Evolutionary conservation across 495 filamentous ascomycete species (phyloP), one percentile per base, ranked within the genome.

Genomic region (Glarea lozoyensis): DNA sequence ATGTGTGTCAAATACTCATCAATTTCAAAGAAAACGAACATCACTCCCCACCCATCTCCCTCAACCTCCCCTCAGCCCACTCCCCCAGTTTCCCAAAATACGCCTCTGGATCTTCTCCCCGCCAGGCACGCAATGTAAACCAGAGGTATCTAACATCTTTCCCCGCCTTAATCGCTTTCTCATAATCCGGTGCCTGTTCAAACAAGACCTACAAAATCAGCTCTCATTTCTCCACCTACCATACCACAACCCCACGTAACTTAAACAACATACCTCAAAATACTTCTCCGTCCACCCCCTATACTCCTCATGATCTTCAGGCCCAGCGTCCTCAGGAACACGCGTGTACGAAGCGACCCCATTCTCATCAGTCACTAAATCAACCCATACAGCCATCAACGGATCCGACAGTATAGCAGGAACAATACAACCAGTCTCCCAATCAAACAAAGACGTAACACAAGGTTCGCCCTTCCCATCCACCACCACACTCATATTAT

Each of bases 391-490:
- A 0, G 47, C 59, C 45, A 65, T 55, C 38, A 53, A 40, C 2
- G 56, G 61, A 52, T 61, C 58, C 18, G 55, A 62, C 1, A 65
- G 43, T 27, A 65, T 52, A 32, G 59, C 62, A 17, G 59, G 61
- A 27, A 56, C 45, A 34, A 63, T 59, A 35, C 54, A 60, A 15
- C 40, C 48, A 40, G 56, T 63, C 42, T 63, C 56, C 59, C 45
- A 62, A 31, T 63, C 55, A 40, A 50, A 63, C 4, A 64, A 32
- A 23, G 60, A 63, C 23, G 57, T 61, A n/a, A 59, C 40, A 10
- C 38, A 25, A 19, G 57, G 52, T 44, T 57, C 18, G 43, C 40
- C 48, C 27, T 54, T 44, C 38, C 29, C 43, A 50, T 60, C 48
- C 37, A 45, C 49, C 31, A 50, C 48, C 31, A 60, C 54, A 7